Percentiles rank a stretch among this genome's conserved stretches.
Evolutionary conservation across 164 flowering plant genomes (phyloP).

Genomic region (Saururus chinensis): DNA sequence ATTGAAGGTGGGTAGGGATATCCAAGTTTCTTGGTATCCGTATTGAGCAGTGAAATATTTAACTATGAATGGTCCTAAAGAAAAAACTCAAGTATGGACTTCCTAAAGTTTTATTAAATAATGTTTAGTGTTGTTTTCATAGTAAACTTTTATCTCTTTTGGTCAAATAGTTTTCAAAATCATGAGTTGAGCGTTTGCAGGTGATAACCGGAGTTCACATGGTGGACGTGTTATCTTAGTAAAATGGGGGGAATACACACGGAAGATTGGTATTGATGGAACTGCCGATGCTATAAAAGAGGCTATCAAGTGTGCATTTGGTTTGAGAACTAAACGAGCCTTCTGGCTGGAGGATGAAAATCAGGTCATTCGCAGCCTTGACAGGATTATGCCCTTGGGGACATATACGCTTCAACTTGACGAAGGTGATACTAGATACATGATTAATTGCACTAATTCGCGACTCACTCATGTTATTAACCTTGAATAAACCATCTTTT

Average conservation of each 20-base stretch:
- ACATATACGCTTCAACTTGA: constrained; percentile 48
- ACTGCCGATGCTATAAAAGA: constrained; percentile 44
- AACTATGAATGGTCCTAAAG: too few relatives aligned
- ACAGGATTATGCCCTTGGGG: constrained; percentile 49
- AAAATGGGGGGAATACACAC: constrained; percentile 32
- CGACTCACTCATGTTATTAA: not conserved
- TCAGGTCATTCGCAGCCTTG: constrained; percentile 32
- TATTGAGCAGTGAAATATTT: too few relatives aligned
- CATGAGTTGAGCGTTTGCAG: constrained; percentile 18
- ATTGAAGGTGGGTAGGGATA: too few relatives aligned
- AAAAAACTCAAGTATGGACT: too few relatives aligned
- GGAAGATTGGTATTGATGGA: constrained; percentile 43
- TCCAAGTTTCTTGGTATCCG: too few relatives aligned
- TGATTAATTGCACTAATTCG: not conserved
- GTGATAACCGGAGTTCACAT: constrained; percentile 20
- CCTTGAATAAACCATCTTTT: not conserved
- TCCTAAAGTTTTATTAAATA: too few relatives aligned
- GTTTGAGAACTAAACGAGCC: constrained; percentile 38
- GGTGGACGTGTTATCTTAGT: constrained; percentile 40
- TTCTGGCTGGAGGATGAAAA: constrained; percentile 60
- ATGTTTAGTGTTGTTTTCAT: too few relatives aligned
- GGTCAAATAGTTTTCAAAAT: too few relatives aligned
- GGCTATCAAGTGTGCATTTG: constrained; percentile 39
- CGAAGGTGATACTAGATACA: constrained; percentile 26
- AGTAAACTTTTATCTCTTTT: too few relatives aligned